Evolutionary conservation across 805 yeast genomes (phyloP).

Genomic region (Myxozyma sirexii): DNA sequence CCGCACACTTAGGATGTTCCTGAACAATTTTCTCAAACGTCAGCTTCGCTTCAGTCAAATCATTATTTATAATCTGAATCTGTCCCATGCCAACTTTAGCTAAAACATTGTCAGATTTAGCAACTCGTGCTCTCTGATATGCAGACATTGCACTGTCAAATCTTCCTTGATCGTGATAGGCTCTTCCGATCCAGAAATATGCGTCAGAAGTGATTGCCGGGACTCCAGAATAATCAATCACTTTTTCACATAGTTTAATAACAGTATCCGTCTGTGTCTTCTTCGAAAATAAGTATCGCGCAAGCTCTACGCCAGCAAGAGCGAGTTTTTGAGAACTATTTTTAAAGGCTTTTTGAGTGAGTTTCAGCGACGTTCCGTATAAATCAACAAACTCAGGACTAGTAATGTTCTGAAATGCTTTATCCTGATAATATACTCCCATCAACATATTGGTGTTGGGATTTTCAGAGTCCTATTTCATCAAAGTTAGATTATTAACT

Average conservation of each 20-base stretch:
- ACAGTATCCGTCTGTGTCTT: slow-evolving; percentile 58
- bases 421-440: slow-evolving; percentile 68
- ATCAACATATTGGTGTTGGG: slow-evolving; percentile 65
- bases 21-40: slow-evolving; percentile 77
- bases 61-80: slow-evolving; percentile 72
- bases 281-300: slow-evolving; percentile 71
- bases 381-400: slow-evolving; percentile 58
- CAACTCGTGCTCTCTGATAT: slow-evolving; percentile 71
- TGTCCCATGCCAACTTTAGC: slow-evolving; percentile 86
- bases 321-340: slow-evolving; percentile 53
- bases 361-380: slow-evolving; percentile 61
- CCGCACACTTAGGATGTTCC: slow-evolving; percentile 67
- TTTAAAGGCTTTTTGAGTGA: slow-evolving; percentile 47
- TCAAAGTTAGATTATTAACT: neutral
- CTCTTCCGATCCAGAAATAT: slow-evolving; percentile 84
- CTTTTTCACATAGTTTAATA: slow-evolving; percentile 56
- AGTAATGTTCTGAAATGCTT: slow-evolving; percentile 58
- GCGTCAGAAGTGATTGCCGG: slow-evolving; percentile 61
- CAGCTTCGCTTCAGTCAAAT: slow-evolving; percentile 79
- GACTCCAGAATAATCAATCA: slow-evolving; percentile 47
- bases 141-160: slow-evolving; percentile 68
- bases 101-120: slow-evolving; percentile 60
- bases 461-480: slow-evolving; percentile 52
- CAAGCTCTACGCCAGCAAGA: slow-evolving; percentile 60
- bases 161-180: slow-evolving; percentile 61